Base-by-base conservation (phyloP, 2,329 filamentous ascomycete species). In the Daldinia eschscholtzii region DNA sequence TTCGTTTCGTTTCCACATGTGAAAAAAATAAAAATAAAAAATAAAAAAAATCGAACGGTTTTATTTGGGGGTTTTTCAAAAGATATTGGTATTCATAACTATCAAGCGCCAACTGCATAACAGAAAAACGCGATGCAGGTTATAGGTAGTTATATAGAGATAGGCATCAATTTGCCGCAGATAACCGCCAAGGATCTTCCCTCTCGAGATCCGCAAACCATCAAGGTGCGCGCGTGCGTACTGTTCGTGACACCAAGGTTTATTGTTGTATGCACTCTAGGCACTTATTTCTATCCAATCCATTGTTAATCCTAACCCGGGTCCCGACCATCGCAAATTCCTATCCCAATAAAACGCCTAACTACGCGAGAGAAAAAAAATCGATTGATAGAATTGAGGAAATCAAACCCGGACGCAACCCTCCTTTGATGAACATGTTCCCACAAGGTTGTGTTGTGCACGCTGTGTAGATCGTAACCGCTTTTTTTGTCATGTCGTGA, bases 131-230 rank as follows among this genome's bases (percentile, higher is more conserved):
- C n/a, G 9, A 58, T 41, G 37, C 56, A 33, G 12, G 39, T 9
- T 55, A 50, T 46, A 64, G 30, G 30, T 5, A 35, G n/a, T n/a
- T n/a, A n/a, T 55, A 35, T 28, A 52, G 35, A 63, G 61, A 65
- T 67, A 61, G 57, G 60, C 62, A 59, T 64, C 69, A 64, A 67
- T 65, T 44, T 69, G 48, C 69, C 69, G 61, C 64, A 64, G 30
- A 59, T 71, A 67, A 58, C 67, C 64, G 70, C 67, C 61, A 65
- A 65, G 64, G 57, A 61, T 39, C 62, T 48, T 35, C 52, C 44
- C 18, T 50, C 23, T 30, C 26, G 52, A 58, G 57, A 68, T 61
- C 44, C 44, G 53, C 64, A 52, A 1, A 41, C 55, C 64, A 57
- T 61, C 39, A 52, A 61, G 60, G 50, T 62, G 23, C 33, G 23